Evolutionary conservation across 2,329 filamentous ascomycete species (phyloP), one percentile per base, ranked within the genome.

Genomic region (Ceratocystis ficicola): DNA sequence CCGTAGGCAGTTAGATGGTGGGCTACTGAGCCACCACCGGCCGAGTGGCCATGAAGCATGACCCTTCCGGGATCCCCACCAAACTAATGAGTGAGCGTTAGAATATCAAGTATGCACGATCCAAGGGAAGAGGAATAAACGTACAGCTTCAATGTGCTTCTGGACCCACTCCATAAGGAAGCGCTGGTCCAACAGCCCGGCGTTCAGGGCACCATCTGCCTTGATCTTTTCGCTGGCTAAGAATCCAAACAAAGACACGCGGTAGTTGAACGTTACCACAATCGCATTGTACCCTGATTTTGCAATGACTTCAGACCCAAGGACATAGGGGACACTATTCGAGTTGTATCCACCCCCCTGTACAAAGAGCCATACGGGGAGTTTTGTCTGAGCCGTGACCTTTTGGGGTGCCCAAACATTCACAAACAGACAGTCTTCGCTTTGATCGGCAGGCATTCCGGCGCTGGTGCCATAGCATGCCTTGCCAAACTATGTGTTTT

Each of bases 131-230:
- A 28, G 12, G 12, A 25, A 10, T 25, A 7, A 17, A 66, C 68
- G 5, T 71, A 78, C 78, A 71, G 78, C 72, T 36, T 73, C 71
- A 52, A 88, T 86, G 67, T 88, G 76, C 44, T 79, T 74, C 44
- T 79, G 73, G 0, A 80, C 76, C 81, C 81, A 83, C 70, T 81
- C 74, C 7, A 81, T 71, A 0, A 80, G 80, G 12, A 78, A 71
- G 1, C 77, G 72, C 68, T 82, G 80, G 68, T 83, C 81, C 70
- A 75, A 77, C 0, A 79, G 71, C 1, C 77, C 77, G 67, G 74
- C 76, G 67, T 79, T 78, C 1, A 76, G 69, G 5, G 36, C 69
- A 71, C 70, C 69, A 15, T 55, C 65, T 0, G 64, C 60, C 0
- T 71, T 62, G 2, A 79, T 72, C 10, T 76, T 74, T 2, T 73